Percentiles rank a stretch among this genome's conserved stretches.
Conservation (phyloP, 1,139 yeast genomes). For the Taiozyma sp. region DNA sequence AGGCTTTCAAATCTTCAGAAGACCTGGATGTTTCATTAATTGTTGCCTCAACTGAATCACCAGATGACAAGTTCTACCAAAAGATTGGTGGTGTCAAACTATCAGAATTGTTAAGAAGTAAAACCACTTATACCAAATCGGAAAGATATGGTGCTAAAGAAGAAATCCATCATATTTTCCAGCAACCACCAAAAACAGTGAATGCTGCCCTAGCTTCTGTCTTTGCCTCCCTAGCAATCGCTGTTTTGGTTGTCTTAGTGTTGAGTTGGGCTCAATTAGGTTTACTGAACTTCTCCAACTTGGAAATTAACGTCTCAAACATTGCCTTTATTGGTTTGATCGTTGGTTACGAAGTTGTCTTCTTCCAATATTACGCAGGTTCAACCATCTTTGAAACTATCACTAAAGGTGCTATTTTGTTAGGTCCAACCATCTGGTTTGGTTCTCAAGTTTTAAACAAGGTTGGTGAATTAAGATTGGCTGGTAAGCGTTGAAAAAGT, state of each 20-base stretch:
- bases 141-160: slow-evolving; percentile 45
- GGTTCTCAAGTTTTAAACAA: slow-evolving; percentile 63
- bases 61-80: slow-evolving; percentile 5
- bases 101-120: slow-evolving; percentile 11
- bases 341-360: slow-evolving; percentile 54
- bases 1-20: slow-evolving; percentile 33
- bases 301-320: slow-evolving; percentile 22
- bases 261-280: slow-evolving; percentile 43
- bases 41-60: slow-evolving; percentile 18
- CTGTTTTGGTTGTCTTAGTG: slow-evolving; percentile 38
- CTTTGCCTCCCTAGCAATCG: slow-evolving; percentile 43
- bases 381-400: slow-evolving; percentile 69
- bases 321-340: slow-evolving; percentile 39
- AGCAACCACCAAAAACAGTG: slow-evolving; percentile 48
- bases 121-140: slow-evolving; percentile 27
- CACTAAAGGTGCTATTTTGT: slow-evolving; percentile 42
- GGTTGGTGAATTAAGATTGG: slow-evolving; percentile 22
- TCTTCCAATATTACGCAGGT: slow-evolving; percentile 64
- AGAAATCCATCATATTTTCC: slow-evolving; percentile 69
- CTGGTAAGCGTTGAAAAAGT: slow-evolving; percentile 19
- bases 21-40: slow-evolving; percentile 32
- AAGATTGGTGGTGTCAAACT: slow-evolving; percentile 17
- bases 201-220: slow-evolving; percentile 47
- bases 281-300: slow-evolving; percentile 39
- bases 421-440: slow-evolving; percentile 52